Evolutionary conservation across 805 yeast species (phyloP).

Genomic region (Kuraishia hungarica): DNA sequence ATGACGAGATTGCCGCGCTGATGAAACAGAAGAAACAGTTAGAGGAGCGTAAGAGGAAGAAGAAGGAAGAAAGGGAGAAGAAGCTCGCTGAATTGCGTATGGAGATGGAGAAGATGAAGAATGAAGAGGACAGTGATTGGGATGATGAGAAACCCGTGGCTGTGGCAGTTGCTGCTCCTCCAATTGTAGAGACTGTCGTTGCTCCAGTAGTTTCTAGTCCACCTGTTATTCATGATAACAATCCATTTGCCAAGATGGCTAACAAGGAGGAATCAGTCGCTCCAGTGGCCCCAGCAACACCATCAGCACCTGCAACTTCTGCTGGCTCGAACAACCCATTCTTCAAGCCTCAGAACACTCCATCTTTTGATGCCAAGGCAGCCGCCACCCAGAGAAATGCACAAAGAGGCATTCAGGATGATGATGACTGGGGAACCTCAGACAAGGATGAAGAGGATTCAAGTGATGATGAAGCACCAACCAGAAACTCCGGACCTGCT

Average conservation of each 20-base stretch:
- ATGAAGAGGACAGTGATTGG: constrained; percentile 27
- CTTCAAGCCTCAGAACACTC: constrained; percentile 36
- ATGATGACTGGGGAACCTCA: constrained; percentile 23
- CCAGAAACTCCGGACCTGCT: constrained; percentile 43
- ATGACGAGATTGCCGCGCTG: constrained; percentile 39
- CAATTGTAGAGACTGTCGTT: constrained; percentile 4
- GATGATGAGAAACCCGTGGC: constrained; percentile 11
- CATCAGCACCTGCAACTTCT: not conserved
- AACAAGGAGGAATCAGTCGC: not conserved
- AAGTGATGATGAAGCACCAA: constrained; percentile 38
- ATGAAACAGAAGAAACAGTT: constrained; percentile 35
- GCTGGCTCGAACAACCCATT: constrained; percentile 42
- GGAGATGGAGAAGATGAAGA: constrained; percentile 48
- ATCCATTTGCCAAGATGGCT: constrained; percentile 38
- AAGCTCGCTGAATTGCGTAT: constrained; percentile 47
- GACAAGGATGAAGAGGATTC: constrained; percentile 24
- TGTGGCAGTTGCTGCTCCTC: constrained; percentile 10
- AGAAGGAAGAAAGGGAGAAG: constrained; percentile 51
- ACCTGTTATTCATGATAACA: constrained; percentile 22
- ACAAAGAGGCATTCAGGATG: constrained; percentile 47
- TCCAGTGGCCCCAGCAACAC: not conserved
- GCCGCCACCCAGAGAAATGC: constrained; percentile 67
- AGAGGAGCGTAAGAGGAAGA: constrained; percentile 37
- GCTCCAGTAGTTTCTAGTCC: constrained; percentile 7
- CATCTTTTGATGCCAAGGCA: constrained; percentile 41